Evolutionary conservation across 192 early-diverging fungal genomes (phyloP).

Genomic region (Entomortierella chlamydospora): DNA sequence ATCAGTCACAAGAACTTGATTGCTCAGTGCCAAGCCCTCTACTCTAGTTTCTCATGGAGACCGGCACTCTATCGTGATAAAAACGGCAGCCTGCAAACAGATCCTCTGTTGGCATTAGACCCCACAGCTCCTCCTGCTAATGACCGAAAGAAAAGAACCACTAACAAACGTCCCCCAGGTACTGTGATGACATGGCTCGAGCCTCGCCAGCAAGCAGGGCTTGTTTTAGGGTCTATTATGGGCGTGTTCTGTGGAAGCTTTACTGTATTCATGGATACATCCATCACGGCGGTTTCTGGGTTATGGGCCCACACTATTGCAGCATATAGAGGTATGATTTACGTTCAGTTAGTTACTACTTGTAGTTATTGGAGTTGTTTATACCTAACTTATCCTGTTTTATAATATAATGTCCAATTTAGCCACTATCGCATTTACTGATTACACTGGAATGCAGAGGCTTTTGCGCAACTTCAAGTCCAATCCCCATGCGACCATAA

Average conservation of each 20-base stretch:
- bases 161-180: conserved; percentile 34
- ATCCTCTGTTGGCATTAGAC: conserved; percentile 22
- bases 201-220: conserved; percentile 80
- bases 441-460: conserved; percentile 70
- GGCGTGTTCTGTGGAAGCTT: conserved; percentile 75
- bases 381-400: too few relatives aligned
- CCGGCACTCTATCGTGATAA: conserved; percentile 39
- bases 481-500: conserved; percentile 62
- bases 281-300: conserved; percentile 68
- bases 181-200: conserved; percentile 74
- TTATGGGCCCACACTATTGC: conserved; percentile 75
- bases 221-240: conserved; percentile 71
- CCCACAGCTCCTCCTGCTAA: conserved; percentile 3
- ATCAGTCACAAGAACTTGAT: conserved; percentile 78
- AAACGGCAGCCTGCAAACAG: conserved; percentile 24
- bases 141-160: conserved; percentile 9
- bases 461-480: conserved; percentile 66
- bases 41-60: conserved; percentile 26
- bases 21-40: conserved; percentile 63
- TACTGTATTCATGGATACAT: conserved; percentile 69
- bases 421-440: conserved; percentile 74
- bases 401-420: conserved; percentile 9
- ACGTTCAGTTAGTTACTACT: background rate
- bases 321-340: conserved; percentile 67
- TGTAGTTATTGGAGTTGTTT: background rate